Evolutionary conservation across 2,329 filamentous ascomycete genomes (phyloP), one percentile per base, ranked within the genome.

Genomic region (Pyricularia grisea): DNA sequence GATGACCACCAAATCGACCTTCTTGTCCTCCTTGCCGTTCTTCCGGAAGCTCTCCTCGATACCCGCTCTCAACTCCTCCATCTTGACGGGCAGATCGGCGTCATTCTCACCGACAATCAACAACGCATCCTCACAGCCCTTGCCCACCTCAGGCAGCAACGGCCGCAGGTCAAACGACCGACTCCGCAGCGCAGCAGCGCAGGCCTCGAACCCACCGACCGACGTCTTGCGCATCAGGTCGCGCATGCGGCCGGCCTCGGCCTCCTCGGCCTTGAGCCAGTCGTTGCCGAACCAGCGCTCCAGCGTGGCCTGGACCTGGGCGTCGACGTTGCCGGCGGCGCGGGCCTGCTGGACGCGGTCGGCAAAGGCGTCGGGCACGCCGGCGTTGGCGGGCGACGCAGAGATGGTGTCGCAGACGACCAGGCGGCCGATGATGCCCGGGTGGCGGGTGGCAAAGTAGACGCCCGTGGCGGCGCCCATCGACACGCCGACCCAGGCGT

Each of bases 401-500:
- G 77, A 72, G 67, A 81, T 79, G 67, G 79, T 81, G 70, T 81
- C 79, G 73, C 78, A 81, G 33, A 80, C 73, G 30, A 79, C 74
- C 7, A 83, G 75, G 64, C 77, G 78, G 67, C 75, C 68, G 11
- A 82, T 74, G 3, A 81, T 66, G 42, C 76, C 76, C 4, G 80
- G 80, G 69, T 81, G 79, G 68, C 74, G 76, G 4, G 75, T 74
- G 0, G 75, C 75, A 71, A 82, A 83, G 69, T 77, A 76, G 66
- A 82, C 72, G 25, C 79, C 79, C 0, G 76, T 78, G 0, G 79
- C 76, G 9, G 78, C 81, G 27, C 81, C 81, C 79, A 83, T 81
- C 12, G 80, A 82, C 0, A 82, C 79, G 1, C 81, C 81, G 9
- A 83, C 74, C 81, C 80, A 83, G 3, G 78, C 76, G 68, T 79